phyloP scores from a whole-genome alignment of 805 yeast genomes.

The Nadsonia fulvescens region DNA sequence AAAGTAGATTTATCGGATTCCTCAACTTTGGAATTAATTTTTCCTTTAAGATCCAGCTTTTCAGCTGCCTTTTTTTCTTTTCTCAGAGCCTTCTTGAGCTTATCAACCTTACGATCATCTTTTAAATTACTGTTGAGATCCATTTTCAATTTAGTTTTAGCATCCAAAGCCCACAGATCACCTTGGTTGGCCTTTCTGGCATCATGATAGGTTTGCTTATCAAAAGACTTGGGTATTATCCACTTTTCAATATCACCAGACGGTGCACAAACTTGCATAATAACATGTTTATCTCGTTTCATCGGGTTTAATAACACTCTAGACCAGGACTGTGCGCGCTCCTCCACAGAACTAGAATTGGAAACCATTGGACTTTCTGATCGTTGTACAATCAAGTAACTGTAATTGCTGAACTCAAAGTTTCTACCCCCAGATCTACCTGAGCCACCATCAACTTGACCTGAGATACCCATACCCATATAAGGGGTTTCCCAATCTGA shows the following conservation, averaged over 20 bases:
- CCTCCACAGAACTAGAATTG: slow-evolving; percentile 13
- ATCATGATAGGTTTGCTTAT: slow-evolving; percentile 66
- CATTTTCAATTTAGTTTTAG: too few species aligned
- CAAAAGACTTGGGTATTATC: slow-evolving; percentile 66
- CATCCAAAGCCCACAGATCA: slow-evolving; percentile 70
- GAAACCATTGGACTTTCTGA: slow-evolving; percentile 18
- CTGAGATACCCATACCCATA: too few species aligned
- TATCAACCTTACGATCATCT: too few species aligned
- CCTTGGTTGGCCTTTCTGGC: slow-evolving; percentile 75
- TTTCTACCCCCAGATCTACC: slow-evolving; percentile 64
- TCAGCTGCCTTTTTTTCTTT: too few species aligned
- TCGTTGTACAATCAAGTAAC: slow-evolving; percentile 59
- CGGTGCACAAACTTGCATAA: slow-evolving; percentile 61
- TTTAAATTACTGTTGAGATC: too few species aligned
- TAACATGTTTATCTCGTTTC: slow-evolving; percentile 69
- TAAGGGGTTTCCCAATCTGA: too few species aligned
- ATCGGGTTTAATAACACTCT: slow-evolving; percentile 48
- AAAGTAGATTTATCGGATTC: too few species aligned
- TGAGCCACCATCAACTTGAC: slow-evolving; percentile 46
- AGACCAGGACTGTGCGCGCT: slow-evolving; percentile 35
- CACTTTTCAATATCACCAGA: slow-evolving; percentile 72
- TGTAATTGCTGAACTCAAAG: slow-evolving; percentile 51
- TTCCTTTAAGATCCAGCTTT: too few species aligned
- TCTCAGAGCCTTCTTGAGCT: too few species aligned
- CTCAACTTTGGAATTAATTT: too few species aligned